Conservation (phyloP, 2,329 filamentous ascomycete species). For the Dactylellina drechsleri region DNA sequence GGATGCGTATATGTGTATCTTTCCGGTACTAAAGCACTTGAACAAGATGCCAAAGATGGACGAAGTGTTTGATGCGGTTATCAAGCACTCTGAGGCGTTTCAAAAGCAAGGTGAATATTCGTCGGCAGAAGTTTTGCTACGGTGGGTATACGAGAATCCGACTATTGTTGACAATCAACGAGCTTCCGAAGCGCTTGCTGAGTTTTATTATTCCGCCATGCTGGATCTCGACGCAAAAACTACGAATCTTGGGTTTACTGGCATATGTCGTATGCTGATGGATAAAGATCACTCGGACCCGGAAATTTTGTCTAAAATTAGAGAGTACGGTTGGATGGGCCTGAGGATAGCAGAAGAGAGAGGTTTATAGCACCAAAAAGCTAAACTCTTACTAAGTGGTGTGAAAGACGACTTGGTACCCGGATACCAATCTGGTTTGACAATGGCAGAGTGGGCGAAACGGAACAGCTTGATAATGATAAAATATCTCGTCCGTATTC, state of each 20-base stretch:
- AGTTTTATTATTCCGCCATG: conserved; percentile 42
- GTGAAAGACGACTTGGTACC: conserved; percentile 25
- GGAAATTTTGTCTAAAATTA: conserved; percentile 2
- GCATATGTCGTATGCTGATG: conserved; percentile 33
- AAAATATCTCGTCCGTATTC: conserved; percentile 19
- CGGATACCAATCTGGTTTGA: conserved; percentile 13
- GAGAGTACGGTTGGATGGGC: conserved; percentile 41
- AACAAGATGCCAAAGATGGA: conserved; percentile 31
- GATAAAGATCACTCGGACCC: not conserved
- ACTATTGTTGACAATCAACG: conserved; percentile 1
- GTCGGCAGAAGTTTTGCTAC: conserved; percentile 18
- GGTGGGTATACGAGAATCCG: conserved; percentile 25
- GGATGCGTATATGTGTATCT: conserved; percentile 59
- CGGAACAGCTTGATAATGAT: conserved; percentile 21
- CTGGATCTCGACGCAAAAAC: conserved; percentile 10
- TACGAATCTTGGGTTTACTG: conserved; percentile 23
- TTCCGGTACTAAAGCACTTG: conserved; percentile 58
- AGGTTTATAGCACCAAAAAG: conserved; percentile 10
- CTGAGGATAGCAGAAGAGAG: conserved; percentile 37
- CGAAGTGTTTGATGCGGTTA: conserved; percentile 20
- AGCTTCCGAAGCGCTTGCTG: conserved; percentile 9
- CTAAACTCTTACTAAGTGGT: conserved; percentile 18
- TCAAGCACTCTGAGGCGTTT: conserved; percentile 18
- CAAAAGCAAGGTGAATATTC: conserved; percentile 18
- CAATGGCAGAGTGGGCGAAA: conserved; percentile 34